Evolutionary conservation across 2,329 filamentous ascomycete genomes (phyloP).

Genomic region (Aspergillus pseudonomiae): DNA sequence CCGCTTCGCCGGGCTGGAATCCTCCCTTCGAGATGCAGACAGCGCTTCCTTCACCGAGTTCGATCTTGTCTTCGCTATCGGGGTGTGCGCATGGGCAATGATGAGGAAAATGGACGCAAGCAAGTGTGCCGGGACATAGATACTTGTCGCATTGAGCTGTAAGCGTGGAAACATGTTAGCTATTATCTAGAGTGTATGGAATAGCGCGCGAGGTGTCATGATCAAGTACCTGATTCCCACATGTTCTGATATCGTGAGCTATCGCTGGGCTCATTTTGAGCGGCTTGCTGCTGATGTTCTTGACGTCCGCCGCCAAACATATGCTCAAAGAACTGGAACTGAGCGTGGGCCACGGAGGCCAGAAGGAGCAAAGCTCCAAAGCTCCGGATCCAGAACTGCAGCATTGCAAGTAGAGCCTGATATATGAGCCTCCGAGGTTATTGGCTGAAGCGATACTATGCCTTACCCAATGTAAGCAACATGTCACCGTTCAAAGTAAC

Average conservation of each 20-base stretch:
- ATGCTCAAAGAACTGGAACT: slow-evolving; percentile 98
- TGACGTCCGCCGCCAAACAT: slow-evolving; percentile 75
- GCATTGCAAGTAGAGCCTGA: slow-evolving; percentile 23
- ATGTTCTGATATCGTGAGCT: slow-evolving; percentile 74
- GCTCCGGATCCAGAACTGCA: slow-evolving; percentile 28
- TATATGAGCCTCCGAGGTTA: not conserved
- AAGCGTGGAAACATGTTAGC: slow-evolving; percentile 7
- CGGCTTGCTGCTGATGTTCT: slow-evolving; percentile 60
- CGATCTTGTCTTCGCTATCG: slow-evolving; percentile 75
- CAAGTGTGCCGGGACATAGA: slow-evolving; percentile 89
- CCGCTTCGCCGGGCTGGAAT: slow-evolving; percentile 50
- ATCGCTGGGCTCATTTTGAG: slow-evolving; percentile 81
- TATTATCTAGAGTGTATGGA: not conserved
- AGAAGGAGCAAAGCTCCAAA: slow-evolving; percentile 60
- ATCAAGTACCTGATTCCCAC: slow-evolving; percentile 63
- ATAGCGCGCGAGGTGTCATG: not conserved
- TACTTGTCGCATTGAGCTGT: slow-evolving; percentile 88
- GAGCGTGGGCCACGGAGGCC: slow-evolving; percentile 64
- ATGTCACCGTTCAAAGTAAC: not conserved
- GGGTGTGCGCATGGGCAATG: slow-evolving; percentile 93
- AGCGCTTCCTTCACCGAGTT: slow-evolving; percentile 52
- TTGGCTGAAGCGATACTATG: not conserved
- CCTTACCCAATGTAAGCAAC: not conserved
- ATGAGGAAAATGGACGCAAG: slow-evolving; percentile 94
- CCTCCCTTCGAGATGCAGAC: slow-evolving; percentile 54